Evolutionary conservation across 228 moss, liverwort and hornwort species (phyloP), one percentile per base, ranked within the genome.

Genomic region (Sphagnum fallax): DNA sequence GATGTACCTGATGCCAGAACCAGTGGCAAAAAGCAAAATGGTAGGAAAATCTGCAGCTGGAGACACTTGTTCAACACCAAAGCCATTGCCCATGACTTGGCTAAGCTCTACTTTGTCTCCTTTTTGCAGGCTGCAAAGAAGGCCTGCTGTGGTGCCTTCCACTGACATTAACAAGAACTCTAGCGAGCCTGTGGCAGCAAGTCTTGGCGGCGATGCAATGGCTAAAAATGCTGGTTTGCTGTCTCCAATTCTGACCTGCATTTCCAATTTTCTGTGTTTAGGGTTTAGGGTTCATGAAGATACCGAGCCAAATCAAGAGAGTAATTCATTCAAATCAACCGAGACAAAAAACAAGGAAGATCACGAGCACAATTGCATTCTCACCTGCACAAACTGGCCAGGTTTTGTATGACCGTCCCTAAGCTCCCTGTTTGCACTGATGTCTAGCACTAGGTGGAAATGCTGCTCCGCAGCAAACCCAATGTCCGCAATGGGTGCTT

Each of bases 351-450:
- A 55, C 8, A 55, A 55, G 55, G 55, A 55, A 8, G 55, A 55
- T 12, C 12, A 12, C 55, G 55, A 55, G 55, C 8, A 12, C 4
- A 55, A 12, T 55, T 55, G 55, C 55, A 55, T 8, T 55, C 55
- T 8, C 53, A 92, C 95, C 84, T 96, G 95, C 0, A 96, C 94
- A 62, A 93, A 98, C 81, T 98, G 98, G 65, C 98, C 98, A 47
- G 98, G 49, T 64, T 70, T 85, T 0, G 91, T 90, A 69, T 91
- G 90, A 4, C 98, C 98, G 55, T 87, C 87, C 77, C 88, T 84
- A 65, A 98, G 79, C 77, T 98, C 93, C 52, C 85, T 84, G 60
- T 91, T 91, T 14, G 81, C 87, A 18, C 90, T 84, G 13, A 98
- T 77, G 62, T 98, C 98, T 77, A 98, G 66, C 11, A 88, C 89